Evolutionary conservation across 495 filamentous ascomycete species (phyloP), one percentile per base, ranked within the genome.

Genomic region (Letharia columbiana): DNA sequence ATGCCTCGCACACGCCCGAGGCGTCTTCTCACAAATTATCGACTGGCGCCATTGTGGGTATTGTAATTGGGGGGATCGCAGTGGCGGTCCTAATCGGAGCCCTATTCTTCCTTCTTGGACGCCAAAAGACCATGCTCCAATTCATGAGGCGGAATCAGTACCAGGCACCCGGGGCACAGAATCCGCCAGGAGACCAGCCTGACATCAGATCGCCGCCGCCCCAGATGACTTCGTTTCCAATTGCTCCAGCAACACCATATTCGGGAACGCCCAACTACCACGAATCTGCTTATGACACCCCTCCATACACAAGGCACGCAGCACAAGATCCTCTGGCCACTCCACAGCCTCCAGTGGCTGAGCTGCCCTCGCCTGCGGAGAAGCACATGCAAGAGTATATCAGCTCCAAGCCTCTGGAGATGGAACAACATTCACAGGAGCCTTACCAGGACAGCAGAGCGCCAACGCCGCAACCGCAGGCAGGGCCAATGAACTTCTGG

Each of bases 21-120:
- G 45, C 60, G 28, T 59, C 67, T 17, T 62, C 64, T 42, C 74
- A 77, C 57, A 28, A 28, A 12, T 4, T 23, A 52, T 73, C 75
- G 67, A 61, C 50, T 28, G 75, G 77, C 28, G 75, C 74, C 10
- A 78, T 79, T 23, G 75, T 75, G 1, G 78, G 77, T 6, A 80
- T 81, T 39, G 70, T 68, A 0, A 62, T 77, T n/a, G 77, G 75
- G 20, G 52, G 54, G 4, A 71, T 74, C 12, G 75, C 71, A 12
- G 75, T 78, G 45, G 61, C 76, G 39, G 71, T 40, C 1, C 70
- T 79, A 28, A 60, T 81, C 41, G 67, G 75, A 2, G 70, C 72
- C 2, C 64, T 80, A 3, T 73, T 79, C 69, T 80, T 79, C 68
- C 63, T 76, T 3, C 74, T 79, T 31, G 76, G 78, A 44, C 73